Base-by-base conservation (phyloP, 345 rosid species). In the Moricandia moricandioides region DNA sequence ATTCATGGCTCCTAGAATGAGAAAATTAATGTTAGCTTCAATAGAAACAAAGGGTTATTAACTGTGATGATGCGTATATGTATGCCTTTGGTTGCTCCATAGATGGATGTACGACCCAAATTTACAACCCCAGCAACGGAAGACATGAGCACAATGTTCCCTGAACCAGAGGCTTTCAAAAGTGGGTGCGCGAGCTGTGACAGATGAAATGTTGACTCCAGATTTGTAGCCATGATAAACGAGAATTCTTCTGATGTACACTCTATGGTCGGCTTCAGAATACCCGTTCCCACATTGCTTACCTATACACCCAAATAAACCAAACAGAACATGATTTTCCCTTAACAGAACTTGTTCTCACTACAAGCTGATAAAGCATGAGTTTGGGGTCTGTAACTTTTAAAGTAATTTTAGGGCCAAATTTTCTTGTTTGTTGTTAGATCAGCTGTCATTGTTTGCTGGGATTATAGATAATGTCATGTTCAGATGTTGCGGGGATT, bases 151-250 rank as follows among this genome's bases (percentile, higher is more conserved):
- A 91, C 96, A 26, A 91, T 82, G 45, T 82, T 87, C 78, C 89
- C 96, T 43, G 59, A 74, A 27, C 80, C 84, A 8, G 97, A 88
- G 57, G 87, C 82, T 70, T 86, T 88, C 57, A 92, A 74, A 16
- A 91, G 80, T 8, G 95, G 91, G 80, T 89, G 80, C 0, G 90
- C 86, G 40, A 89, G 88, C 66, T 89, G 97, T 77, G 88, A 80
- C 8, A 89, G 45, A 84, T 91, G 88, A 77, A 84, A 91, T 77
- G 82, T 74, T 72, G 97, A 89, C 78, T 89, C 93, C n/a, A 92
- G 79, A 78, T 92, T 92, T 64, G 89, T 88, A 1, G 84, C 62
- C 84, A 92, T 77, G 8, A 84, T 82, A 76, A 62, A 71, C 10
- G 91, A 84, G 74, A 84, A 80, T 8, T 91, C 97, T 64, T 79